Conservation (phyloP, 1,284 basidiomycete genomes). For the Volvariella surrecta region DNA sequence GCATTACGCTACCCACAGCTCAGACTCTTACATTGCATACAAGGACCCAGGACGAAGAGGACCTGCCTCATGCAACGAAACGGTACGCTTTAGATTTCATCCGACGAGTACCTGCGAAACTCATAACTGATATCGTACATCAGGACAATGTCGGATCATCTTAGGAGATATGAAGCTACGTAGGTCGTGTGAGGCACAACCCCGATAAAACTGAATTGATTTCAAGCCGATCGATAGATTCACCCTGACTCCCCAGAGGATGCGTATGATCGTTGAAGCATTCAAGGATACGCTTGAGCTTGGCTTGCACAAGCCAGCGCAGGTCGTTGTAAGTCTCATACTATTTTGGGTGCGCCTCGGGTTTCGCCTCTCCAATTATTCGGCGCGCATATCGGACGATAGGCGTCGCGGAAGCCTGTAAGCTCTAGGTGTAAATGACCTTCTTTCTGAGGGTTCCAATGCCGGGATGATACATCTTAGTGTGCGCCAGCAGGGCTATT, state of each 20-base stretch:
- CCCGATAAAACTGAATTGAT: neutral
- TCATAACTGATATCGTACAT: slow-evolving; percentile 6
- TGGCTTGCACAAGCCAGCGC: slow-evolving; percentile 76
- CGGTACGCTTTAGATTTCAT: slow-evolving; percentile 38
- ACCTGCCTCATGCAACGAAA: slow-evolving; percentile 82
- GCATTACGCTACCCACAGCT: slow-evolving; percentile 61
- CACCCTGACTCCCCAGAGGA: slow-evolving; percentile 84
- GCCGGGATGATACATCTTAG: too few relatives aligned
- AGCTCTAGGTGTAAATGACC: too few relatives aligned
- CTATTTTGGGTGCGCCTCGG: too few relatives aligned
- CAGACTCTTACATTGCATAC: slow-evolving; percentile 74
- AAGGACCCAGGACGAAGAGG: slow-evolving; percentile 71
- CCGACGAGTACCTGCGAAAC: slow-evolving; percentile 5
- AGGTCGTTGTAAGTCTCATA: slow-evolving; percentile 74
- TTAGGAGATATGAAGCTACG: slow-evolving; percentile 81
- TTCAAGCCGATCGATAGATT: slow-evolving; percentile 37
- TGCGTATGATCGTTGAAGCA: slow-evolving; percentile 96
- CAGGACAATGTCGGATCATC: slow-evolving; percentile 84
- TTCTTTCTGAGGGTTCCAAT: too few relatives aligned
- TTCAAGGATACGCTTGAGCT: slow-evolving; percentile 90
- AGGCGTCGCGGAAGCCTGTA: too few relatives aligned
- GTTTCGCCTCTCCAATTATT: too few relatives aligned
- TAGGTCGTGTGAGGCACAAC: slow-evolving; percentile 31
- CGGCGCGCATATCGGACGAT: too few relatives aligned
- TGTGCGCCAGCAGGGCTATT: too few relatives aligned